Evolutionary conservation across 108 stramenopile genomes (phyloP).

Genomic region (Aureococcus anophagefferens): DNA sequence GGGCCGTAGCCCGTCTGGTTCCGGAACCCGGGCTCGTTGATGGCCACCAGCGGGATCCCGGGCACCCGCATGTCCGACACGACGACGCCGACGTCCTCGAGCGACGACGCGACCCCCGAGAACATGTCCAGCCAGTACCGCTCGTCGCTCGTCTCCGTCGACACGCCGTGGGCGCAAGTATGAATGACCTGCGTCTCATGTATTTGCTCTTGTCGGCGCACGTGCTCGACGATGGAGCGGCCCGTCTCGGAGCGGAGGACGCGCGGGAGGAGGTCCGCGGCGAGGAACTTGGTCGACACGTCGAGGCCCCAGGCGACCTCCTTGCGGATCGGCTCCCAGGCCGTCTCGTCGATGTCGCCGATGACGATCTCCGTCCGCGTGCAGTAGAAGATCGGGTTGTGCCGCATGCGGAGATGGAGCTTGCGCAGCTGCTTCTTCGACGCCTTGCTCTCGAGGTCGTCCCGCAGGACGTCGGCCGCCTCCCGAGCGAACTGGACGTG

Average conservation of each 20-base stretch:
- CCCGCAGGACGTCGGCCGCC: too few relatives aligned
- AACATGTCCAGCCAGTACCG: slow-evolving; percentile 30
- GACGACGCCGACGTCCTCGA: slow-evolving; percentile 16
- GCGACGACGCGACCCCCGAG: slow-evolving; percentile 20
- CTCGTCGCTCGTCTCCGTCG: slow-evolving; percentile 6
- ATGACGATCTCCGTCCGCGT: background rate
- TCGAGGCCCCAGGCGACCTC: background rate
- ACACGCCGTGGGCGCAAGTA: slow-evolving; percentile 18
- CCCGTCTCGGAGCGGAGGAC: too few relatives aligned
- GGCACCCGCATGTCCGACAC: slow-evolving; percentile 17
- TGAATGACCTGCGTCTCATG: too few relatives aligned
- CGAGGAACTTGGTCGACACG: too few relatives aligned
- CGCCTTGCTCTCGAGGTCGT: too few relatives aligned
- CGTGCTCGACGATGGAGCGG: too few relatives aligned
- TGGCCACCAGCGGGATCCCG: slow-evolving; percentile 1
- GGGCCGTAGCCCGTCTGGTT: slow-evolving; percentile 17
- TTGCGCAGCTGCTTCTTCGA: background rate
- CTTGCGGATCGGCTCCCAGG: background rate
- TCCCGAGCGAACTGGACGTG: too few relatives aligned
- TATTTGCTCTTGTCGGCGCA: too few relatives aligned
- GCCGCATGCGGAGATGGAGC: background rate
- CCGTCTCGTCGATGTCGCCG: background rate
- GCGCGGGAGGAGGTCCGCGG: too few relatives aligned
- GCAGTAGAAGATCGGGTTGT: slow-evolving; percentile 5
- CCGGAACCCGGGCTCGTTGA: slow-evolving; percentile 20